Percentiles rank a stretch among this genome's conserved stretches.
Conservation (phyloP, 768 basidiomycete species). For the Auricularia heimuer region DNA sequence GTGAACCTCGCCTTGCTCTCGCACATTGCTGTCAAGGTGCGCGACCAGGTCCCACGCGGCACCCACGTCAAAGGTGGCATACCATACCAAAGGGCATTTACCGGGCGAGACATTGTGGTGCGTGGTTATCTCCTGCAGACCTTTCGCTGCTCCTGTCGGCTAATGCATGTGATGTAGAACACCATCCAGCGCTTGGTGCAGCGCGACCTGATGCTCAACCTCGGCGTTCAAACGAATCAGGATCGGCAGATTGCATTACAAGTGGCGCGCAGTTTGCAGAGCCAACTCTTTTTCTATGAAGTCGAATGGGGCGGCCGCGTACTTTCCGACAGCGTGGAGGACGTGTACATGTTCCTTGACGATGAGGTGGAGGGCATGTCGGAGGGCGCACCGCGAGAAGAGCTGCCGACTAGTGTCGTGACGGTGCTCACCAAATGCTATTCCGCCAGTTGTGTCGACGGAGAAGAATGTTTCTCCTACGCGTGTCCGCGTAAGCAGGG, state of each 20-base stretch:
- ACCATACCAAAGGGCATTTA: slow-evolving; percentile 30
- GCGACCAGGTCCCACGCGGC: slow-evolving; percentile 29
- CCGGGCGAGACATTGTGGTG: slow-evolving; percentile 35
- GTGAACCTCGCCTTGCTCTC: slow-evolving; percentile 32
- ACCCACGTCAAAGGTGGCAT: slow-evolving; percentile 33
- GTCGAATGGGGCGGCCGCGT: slow-evolving; percentile 35
- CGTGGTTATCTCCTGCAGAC: slow-evolving; percentile 11
- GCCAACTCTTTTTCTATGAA: slow-evolving; percentile 35
- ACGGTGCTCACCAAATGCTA: slow-evolving; percentile 33
- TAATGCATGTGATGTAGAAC: slow-evolving; percentile 14
- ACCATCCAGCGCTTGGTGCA: slow-evolving; percentile 28
- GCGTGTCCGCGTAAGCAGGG: slow-evolving; percentile 49
- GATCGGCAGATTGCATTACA: slow-evolving; percentile 28
- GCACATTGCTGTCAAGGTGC: slow-evolving; percentile 30
- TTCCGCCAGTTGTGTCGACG: slow-evolving; percentile 28
- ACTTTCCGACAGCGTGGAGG: slow-evolving; percentile 26
- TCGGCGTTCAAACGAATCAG: slow-evolving; percentile 9
- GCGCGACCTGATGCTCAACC: slow-evolving; percentile 21
- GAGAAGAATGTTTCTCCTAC: slow-evolving; percentile 27
- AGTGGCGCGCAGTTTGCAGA: slow-evolving; percentile 31
- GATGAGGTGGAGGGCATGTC: slow-evolving; percentile 15
- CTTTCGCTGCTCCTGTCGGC: background rate
- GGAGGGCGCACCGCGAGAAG: slow-evolving; percentile 7
- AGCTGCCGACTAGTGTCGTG: slow-evolving; percentile 30
- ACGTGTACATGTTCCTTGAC: slow-evolving; percentile 32